phyloP scores from a whole-genome alignment of 805 yeast species.

The Candida mattraensis region DNA sequence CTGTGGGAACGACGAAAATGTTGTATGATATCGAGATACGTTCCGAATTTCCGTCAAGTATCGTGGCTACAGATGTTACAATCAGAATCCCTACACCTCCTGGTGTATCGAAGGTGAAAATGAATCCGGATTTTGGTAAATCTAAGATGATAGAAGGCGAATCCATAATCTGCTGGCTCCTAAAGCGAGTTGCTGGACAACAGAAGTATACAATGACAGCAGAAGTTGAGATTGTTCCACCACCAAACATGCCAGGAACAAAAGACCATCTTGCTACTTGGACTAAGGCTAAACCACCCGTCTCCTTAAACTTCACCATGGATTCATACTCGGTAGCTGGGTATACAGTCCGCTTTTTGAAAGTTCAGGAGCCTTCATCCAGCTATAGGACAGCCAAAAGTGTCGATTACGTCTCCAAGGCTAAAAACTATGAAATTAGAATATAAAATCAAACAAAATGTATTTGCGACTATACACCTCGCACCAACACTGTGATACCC shows the following conservation, averaged over 20 bases:
- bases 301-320: constrained; percentile 64
- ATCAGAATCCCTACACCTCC: constrained; percentile 71
- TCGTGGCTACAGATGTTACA: constrained; percentile 62
- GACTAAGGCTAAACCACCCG: constrained; percentile 75
- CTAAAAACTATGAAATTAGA: constrained; percentile 82
- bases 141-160: constrained; percentile 68
- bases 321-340: constrained; percentile 80
- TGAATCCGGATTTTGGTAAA: constrained; percentile 56
- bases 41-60: constrained; percentile 58
- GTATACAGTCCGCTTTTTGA: constrained; percentile 67
- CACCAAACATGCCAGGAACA: constrained; percentile 22
- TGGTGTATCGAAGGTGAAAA: constrained; percentile 48
- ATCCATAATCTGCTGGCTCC: constrained; percentile 65
- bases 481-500: too few relatives aligned
- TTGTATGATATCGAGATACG: constrained; percentile 61
- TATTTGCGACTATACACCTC: too few relatives aligned
- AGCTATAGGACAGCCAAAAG: constrained; percentile 78
- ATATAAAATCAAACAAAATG: constrained; percentile 48
- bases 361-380: constrained; percentile 51
- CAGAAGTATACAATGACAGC: constrained; percentile 53
- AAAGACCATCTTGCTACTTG: constrained; percentile 38
- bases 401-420: constrained; percentile 76
- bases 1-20: constrained; percentile 42
- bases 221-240: constrained; percentile 46
- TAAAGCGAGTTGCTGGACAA: constrained; percentile 66